Evolutionary conservation across 148 eudicot genomes (phyloP).

Genomic region (Persicaria maculosa): DNA sequence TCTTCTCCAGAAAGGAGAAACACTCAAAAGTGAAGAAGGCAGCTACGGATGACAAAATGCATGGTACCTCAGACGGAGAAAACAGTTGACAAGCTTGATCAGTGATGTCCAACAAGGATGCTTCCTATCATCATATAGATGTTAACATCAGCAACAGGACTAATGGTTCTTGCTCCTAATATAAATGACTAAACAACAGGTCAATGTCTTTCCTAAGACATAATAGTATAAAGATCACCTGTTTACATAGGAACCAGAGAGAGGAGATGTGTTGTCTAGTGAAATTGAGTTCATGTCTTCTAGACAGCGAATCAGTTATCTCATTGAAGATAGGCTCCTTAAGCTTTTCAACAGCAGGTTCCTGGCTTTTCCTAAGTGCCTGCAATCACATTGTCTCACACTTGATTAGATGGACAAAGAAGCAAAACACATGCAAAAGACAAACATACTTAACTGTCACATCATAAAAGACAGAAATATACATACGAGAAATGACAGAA

Average conservation of each 20-base stretch:
- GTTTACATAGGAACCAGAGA: slow-evolving; percentile 93
- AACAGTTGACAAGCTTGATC: slow-evolving; percentile 90
- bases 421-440: slow-evolving; percentile 1
- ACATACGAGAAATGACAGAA: not conserved
- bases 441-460: not conserved
- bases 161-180: not conserved
- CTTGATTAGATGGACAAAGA: not conserved
- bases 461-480: not conserved
- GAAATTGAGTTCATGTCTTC: slow-evolving; percentile 70
- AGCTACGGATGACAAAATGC: not conserved
- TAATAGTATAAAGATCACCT: slow-evolving; percentile 35
- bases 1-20: not conserved
- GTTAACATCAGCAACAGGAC: not conserved
- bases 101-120: slow-evolving; percentile 69
- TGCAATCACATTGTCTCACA: slow-evolving; percentile 20
- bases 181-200: not conserved
- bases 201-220: not conserved
- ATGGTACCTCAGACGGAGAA: slow-evolving; percentile 54
- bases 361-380: slow-evolving; percentile 66
- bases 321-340: slow-evolving; percentile 74
- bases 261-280: slow-evolving; percentile 64
- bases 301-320: slow-evolving; percentile 41
- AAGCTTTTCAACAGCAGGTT: slow-evolving; percentile 71
- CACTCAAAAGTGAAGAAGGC: not conserved
- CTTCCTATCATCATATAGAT: slow-evolving; percentile 51